Percentiles rank a stretch among this genome's conserved stretches.
phyloP scores from a whole-genome alignment of 495 filamentous ascomycete genomes.

The Aspergillus sparsus region DNA sequence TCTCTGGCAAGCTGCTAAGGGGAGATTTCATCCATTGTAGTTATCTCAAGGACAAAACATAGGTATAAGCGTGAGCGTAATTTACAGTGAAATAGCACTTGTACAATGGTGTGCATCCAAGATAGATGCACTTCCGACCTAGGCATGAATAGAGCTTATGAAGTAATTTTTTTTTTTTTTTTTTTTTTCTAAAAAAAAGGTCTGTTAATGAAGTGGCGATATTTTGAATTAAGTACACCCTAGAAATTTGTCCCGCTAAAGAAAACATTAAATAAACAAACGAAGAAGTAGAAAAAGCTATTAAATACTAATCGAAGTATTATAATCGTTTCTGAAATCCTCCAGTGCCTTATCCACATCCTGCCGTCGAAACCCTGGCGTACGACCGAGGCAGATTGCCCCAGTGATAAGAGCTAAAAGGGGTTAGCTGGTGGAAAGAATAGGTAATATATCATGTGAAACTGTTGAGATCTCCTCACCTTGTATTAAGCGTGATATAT shows the following conservation, averaged over 20 bases:
- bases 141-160: too few relatives aligned
- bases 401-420: constrained; percentile 33
- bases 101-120: too few relatives aligned
- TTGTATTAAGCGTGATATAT: constrained; percentile 26
- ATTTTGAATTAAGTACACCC: too few relatives aligned
- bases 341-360: constrained; percentile 30
- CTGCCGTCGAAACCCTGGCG: constrained; percentile 30
- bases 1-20: too few relatives aligned
- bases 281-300: not conserved
- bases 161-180: too few relatives aligned
- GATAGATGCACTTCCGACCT: too few relatives aligned
- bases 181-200: too few relatives aligned
- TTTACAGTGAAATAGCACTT: too few relatives aligned
- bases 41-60: too few relatives aligned
- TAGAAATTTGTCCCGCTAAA: not conserved
- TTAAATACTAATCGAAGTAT: not conserved
- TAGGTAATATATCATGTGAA: not conserved
- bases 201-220: too few relatives aligned
- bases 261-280: not conserved
- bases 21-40: too few relatives aligned
- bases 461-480: constrained; percentile 10
- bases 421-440: constrained; percentile 12
- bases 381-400: constrained; percentile 52
- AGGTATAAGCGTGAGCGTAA: too few relatives aligned
- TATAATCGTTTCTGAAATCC: constrained; percentile 6